A percentile compares a stretch with the other conserved stretches of the same genome.
Evolutionary conservation across 305 asterid genomes (phyloP).

Genomic region (Fraxinus greggii): DNA sequence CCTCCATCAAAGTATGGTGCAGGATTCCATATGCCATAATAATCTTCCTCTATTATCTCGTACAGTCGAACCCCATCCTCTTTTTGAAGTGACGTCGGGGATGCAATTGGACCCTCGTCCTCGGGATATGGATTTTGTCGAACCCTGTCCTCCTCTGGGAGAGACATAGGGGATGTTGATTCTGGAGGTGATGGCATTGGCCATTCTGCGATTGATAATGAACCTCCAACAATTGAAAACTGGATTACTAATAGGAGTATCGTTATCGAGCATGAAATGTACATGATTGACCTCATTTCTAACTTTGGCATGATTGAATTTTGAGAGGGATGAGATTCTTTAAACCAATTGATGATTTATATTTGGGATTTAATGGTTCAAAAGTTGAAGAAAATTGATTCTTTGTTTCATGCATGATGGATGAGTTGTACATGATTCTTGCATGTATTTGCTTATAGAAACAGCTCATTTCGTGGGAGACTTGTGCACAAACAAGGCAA

Average conservation of each 20-base stretch:
- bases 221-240: neutral
- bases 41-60: conserved; percentile 12
- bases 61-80: neutral
- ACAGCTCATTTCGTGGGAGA: conserved; percentile 23
- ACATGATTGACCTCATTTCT: conserved; percentile 6
- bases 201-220: neutral
- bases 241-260: neutral
- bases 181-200: neutral
- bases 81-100: neutral
- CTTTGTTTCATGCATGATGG: conserved; percentile 25
- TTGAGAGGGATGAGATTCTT: neutral
- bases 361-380: neutral
- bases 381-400: neutral
- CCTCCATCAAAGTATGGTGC: conserved; percentile 32
- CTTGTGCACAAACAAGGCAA: neutral
- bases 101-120: neutral
- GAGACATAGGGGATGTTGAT: neutral
- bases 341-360: neutral
- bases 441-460: conserved; percentile 27
- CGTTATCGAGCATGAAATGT: neutral
- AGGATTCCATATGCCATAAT: conserved; percentile 34
- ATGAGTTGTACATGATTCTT: conserved; percentile 36
- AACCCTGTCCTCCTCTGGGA: neutral
- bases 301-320: neutral
- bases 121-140: neutral